Evolutionary conservation across 2,329 filamentous ascomycete species (phyloP).

Genomic region (Diaporthe batatas): DNA sequence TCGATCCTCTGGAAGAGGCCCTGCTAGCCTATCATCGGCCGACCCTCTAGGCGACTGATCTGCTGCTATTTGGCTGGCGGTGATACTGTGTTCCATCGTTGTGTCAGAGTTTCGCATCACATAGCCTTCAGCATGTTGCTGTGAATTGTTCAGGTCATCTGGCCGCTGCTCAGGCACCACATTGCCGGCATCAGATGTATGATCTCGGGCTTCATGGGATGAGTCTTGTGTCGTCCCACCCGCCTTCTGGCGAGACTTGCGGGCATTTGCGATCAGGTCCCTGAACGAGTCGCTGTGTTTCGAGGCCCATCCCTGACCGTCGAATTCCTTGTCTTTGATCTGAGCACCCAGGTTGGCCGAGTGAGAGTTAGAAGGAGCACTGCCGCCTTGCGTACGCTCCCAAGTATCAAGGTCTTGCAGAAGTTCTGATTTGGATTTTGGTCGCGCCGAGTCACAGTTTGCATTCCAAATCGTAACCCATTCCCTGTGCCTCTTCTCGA

Average conservation of each 20-base stretch:
- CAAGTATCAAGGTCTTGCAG: conserved; percentile 85
- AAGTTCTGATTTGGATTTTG: conserved; percentile 78
- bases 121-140: background rate
- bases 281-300: conserved; percentile 83
- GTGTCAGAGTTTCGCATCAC: conserved; percentile 9
- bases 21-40: background rate
- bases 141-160: background rate
- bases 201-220: background rate
- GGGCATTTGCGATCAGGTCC: conserved; percentile 82
- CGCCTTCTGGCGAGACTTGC: conserved; percentile 57
- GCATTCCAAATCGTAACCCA: conserved; percentile 98
- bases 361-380: conserved; percentile 57
- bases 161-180: background rate
- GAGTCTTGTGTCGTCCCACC: conserved; percentile 35
- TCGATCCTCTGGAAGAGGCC: background rate
- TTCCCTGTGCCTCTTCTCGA: conserved; percentile 87
- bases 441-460: conserved; percentile 87
- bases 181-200: background rate
- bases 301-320: conserved; percentile 80
- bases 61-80: conserved; percentile 13
- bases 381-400: conserved; percentile 85
- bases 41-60: background rate
- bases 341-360: conserved; percentile 57
- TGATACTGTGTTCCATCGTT: background rate
- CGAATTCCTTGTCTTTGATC: conserved; percentile 91